Evolutionary conservation across 129 eudicot genomes (phyloP), one percentile per base, ranked within the genome.

Genomic region (Pseudognaphalium luteoalbum): DNA sequence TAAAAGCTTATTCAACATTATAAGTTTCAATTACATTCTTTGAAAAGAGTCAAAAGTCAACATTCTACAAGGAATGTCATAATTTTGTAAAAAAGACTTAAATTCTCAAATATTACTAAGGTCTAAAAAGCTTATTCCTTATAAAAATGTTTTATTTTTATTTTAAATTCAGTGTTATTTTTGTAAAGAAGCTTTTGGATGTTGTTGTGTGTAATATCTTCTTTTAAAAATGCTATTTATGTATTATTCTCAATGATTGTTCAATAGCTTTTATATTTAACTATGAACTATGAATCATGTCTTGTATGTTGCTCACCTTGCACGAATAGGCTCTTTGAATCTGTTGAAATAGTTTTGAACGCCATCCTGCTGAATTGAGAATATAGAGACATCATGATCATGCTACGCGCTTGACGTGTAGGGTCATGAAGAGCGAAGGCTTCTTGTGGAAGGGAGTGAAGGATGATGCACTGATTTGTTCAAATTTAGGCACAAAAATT

Each of bases 261-360:
- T 12, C 19, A 50, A 57, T 22, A 25, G 68, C 30, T 25, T 25
- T 77, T 6, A 19, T 62, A 30, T 28, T 47, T 2, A 51, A 33
- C 76, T 57, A 72, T 32, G 14, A 61, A 25, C n/a, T 57, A 19
- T 7, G 12, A 15, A 72, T 54, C 22, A 56, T n/a, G 5, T 1
- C 2, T 35, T 17, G 11, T 42, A 22, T 2, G 33, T 37, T 47
- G 76, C 88, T 51, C 63, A 89, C 96, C 88, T 88, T 73, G 86
- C 73, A 54, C 65, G 87, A 20, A 82, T 83, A 20, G 76, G 69
- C 60, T 86, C 88, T 83, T 82, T 88, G n/a, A 83, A 82, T 82
- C 82, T 85, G 39, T 77, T 32, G 63, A 81, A 77, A 69, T 77
- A 73, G 71, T 61, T 71, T 57, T 80, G 77, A 51, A 22, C 69